phyloP scores from a whole-genome alignment of 2,329 filamentous ascomycete species.

The Tothia fuscella region DNA sequence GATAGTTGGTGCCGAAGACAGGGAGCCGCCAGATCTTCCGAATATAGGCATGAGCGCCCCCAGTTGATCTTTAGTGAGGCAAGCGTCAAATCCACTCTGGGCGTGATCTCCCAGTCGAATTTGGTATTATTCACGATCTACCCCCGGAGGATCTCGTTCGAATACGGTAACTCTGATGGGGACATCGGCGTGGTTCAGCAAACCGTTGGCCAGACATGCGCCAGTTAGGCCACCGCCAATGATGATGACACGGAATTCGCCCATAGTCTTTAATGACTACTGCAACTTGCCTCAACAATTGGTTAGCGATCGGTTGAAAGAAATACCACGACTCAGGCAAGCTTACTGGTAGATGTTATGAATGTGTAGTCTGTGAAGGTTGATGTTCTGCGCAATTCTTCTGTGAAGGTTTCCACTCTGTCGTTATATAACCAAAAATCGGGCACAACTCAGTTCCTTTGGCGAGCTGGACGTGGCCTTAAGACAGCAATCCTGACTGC shows the following conservation, averaged over 20 bases:
- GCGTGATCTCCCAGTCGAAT: slow-evolving; percentile 15
- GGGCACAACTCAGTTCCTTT: no score
- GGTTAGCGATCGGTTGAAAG: no score
- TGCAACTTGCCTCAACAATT: no score
- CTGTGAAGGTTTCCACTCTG: no score
- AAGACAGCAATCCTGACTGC: no score
- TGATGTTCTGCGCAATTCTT: no score
- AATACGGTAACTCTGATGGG: slow-evolving; percentile 12
- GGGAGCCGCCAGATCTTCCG: not conserved
- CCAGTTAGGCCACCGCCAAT: slow-evolving; percentile 16
- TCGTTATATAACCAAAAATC: no score
- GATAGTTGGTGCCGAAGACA: not conserved
- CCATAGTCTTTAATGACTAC: no score
- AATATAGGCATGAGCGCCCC: not conserved
- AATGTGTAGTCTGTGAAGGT: no score
- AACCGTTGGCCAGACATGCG: slow-evolving; percentile 15
- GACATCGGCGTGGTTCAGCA: slow-evolving; percentile 10
- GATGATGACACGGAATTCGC: slow-evolving; percentile 14
- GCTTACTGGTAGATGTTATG: no score
- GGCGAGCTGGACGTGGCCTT: no score
- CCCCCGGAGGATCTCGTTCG: slow-evolving; percentile 11
- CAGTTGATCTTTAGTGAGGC: slow-evolving; percentile 11
- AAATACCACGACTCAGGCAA: no score
- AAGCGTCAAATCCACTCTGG: slow-evolving; percentile 14
- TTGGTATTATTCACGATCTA: slow-evolving; percentile 14